A percentile compares a stretch with the other conserved stretches of the same genome.
Evolutionary conservation across 1,139 yeast species (phyloP).

Genomic region (Magnusiomyces paraingens): DNA sequence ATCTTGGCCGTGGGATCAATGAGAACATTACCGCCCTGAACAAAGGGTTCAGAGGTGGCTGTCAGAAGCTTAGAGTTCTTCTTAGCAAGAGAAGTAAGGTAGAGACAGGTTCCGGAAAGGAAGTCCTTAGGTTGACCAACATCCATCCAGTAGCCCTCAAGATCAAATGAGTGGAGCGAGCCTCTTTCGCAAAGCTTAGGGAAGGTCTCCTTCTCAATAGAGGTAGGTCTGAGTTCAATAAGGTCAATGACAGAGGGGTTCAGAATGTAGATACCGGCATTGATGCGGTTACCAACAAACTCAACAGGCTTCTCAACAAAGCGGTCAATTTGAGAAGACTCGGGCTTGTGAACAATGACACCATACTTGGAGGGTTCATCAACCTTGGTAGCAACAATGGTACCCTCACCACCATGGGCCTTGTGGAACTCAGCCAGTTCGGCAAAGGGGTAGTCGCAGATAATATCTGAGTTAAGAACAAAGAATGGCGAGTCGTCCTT

Average conservation of each 20-base stretch:
- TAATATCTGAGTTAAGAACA: constrained; percentile 96
- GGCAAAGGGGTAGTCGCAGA: constrained; percentile 95
- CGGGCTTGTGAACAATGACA: constrained; percentile 95
- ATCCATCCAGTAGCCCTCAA: constrained; percentile 99
- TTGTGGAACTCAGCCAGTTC: constrained; percentile 91
- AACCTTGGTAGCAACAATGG: constrained; percentile 98
- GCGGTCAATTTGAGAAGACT: constrained; percentile 91
- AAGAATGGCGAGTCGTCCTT: constrained; percentile 97
- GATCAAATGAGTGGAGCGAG: constrained; percentile 88
- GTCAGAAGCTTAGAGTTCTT: constrained; percentile 67
- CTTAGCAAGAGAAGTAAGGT: constrained; percentile 80
- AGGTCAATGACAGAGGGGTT: constrained; percentile 96
- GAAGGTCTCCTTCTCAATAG: constrained; percentile 99
- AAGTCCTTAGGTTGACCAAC: constrained; percentile 99
- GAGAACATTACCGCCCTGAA: constrained; percentile 90
- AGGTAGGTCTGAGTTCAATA: constrained; percentile 96
- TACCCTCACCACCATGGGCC: constrained; percentile 95
- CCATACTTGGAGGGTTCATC: constrained; percentile 99
- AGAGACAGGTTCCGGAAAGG: constrained; percentile 91
- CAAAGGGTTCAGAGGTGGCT: constrained; percentile 55
- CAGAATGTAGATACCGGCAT: constrained; percentile 93
- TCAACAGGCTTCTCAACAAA: constrained; percentile 99
- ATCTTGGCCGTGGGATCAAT: constrained; percentile 94
- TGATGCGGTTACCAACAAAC: constrained; percentile 82
- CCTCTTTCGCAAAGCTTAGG: constrained; percentile 88